Base-by-base conservation (phyloP, 495 filamentous ascomycete species). In the Talaromyces proteolyticus region DNA sequence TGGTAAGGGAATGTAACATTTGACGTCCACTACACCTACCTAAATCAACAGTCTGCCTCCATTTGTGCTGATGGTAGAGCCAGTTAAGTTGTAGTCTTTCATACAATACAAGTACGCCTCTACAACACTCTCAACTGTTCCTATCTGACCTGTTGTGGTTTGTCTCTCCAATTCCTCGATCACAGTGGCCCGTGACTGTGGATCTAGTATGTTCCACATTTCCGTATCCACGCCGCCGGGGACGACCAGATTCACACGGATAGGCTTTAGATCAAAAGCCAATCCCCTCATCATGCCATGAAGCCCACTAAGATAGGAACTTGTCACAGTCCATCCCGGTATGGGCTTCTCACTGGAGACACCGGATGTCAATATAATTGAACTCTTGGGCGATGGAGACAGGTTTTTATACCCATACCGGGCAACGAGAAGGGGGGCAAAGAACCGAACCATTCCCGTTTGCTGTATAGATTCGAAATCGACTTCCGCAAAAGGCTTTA, bases 31-130 rank as follows among this genome's bases (percentile, higher is more conserved):
- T n/a, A n/a, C n/a, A n/a, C n/a, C n/a, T n/a, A n/a, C n/a, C n/a
- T n/a, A n/a, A n/a, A n/a, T n/a, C n/a, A n/a, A n/a, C n/a, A n/a
- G n/a, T n/a, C n/a, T n/a, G n/a, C 29, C 29, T 8, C 29, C 29
- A 34, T 34, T 34, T 14, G 29, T 34, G 14, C 14, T 4, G 8
- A 34, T 34, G 14, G 14, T 14, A 10, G 29, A 34, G 2, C 29
- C 29, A 8, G 29, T 34, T 14, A 34, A 14, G 29, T 34, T 76
- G 17, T 52, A 53, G 60, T 86, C 81, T 61, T 71, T 76, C 78
- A 86, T 76, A 14, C 77, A 59, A 59, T 78, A 86, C 38, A 85
- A 47, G 68, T 86, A 88, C 36, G 77, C 77, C 72, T 87, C 81
- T 2, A 79, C 84, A 8, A 83, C 69, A 63, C 86, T 80, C 59